These are phyloP conservation scores for Dictyophora rubrovolvata DNA, from an alignment of 768 basidiomycete species.

Conservation along the genomic window DNA sequence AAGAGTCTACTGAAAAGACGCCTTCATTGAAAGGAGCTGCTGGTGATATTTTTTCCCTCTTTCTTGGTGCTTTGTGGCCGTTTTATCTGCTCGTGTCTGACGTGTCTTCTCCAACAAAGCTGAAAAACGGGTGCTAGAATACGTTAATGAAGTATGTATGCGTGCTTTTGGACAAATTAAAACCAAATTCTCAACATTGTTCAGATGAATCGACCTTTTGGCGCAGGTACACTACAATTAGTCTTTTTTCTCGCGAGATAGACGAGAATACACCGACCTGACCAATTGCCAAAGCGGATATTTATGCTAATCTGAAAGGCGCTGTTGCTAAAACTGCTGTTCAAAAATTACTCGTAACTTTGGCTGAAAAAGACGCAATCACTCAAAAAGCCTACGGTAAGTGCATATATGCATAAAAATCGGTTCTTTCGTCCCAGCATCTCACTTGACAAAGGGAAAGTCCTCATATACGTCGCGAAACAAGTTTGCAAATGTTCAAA, in stretches of 20 bases:
- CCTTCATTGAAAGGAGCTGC: slow-evolving; percentile 64
- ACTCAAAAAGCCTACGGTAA: slow-evolving; percentile 78
- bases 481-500: slow-evolving; percentile 18
- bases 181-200: slow-evolving; percentile 9
- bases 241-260: neutral
- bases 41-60: slow-evolving; percentile 26
- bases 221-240: slow-evolving; percentile 36
- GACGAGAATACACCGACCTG: neutral
- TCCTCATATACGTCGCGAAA: slow-evolving; percentile 78
- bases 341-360: slow-evolving; percentile 70
- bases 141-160: slow-evolving; percentile 55
- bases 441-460: slow-evolving; percentile 48
- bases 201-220: slow-evolving; percentile 90
- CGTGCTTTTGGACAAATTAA: neutral
- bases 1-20: slow-evolving; percentile 18
- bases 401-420: slow-evolving; percentile 11
- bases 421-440: neutral
- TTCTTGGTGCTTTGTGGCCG: neutral
- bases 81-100: neutral
- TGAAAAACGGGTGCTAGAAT: slow-evolving; percentile 67
- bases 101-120: slow-evolving; percentile 28
- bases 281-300: slow-evolving; percentile 43
- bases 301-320: slow-evolving; percentile 84
- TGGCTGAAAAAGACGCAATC: slow-evolving; percentile 80
- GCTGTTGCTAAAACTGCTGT: slow-evolving; percentile 74